These are phyloP conservation scores for Herpetomonas muscarum DNA, from an alignment of 208 protist genomes.

Conservation along the genomic window DNA sequence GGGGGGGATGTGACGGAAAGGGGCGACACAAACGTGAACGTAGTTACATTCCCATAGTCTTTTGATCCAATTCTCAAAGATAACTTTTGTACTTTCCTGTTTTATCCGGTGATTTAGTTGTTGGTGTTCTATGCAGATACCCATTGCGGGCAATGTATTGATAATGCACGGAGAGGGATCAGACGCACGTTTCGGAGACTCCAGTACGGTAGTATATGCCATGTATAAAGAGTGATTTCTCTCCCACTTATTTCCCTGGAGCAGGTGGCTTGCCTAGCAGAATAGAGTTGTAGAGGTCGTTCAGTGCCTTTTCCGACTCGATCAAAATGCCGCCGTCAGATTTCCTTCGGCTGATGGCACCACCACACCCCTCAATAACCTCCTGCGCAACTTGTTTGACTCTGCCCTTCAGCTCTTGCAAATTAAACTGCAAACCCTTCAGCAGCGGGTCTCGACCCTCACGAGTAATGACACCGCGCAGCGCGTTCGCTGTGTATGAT, in stretches of 20 bases:
- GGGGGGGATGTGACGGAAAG: too few relatives aligned
- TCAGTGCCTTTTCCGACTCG: conserved; percentile 30
- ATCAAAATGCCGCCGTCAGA: conserved; percentile 18
- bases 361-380: conserved; percentile 68
- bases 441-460: conserved; percentile 30
- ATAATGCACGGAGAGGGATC: too few relatives aligned
- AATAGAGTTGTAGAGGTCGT: conserved; percentile 65
- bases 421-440: conserved; percentile 29
- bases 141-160: too few relatives aligned
- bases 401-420: conserved; percentile 36
- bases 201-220: background rate
- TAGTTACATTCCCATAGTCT: too few relatives aligned
- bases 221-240: background rate
- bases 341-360: conserved; percentile 24
- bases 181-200: too few relatives aligned
- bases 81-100: too few relatives aligned
- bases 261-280: conserved; percentile 33
- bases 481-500: conserved; percentile 38
- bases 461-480: conserved; percentile 48
- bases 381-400: conserved; percentile 44
- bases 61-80: too few relatives aligned
- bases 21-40: too few relatives aligned
- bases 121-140: too few relatives aligned
- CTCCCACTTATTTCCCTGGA: background rate
- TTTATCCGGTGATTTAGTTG: too few relatives aligned